Base-by-base conservation (phyloP, 352 stramenopile species). In the Aphanomyces invadans region DNA sequence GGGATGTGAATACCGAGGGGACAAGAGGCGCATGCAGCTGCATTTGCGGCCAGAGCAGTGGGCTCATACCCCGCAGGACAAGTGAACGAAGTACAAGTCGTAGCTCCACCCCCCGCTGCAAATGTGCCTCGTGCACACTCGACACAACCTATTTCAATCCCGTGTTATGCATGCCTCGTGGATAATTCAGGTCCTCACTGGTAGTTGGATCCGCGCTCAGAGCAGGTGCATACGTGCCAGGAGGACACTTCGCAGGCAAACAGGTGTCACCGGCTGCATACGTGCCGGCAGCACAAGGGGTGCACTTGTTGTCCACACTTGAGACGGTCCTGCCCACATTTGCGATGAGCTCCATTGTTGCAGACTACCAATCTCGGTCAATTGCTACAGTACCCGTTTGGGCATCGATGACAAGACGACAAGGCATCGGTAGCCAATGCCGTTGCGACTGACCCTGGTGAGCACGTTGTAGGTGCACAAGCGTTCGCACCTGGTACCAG, bases 81-180 rank as follows among this genome's bases (percentile, higher is more conserved):
- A n/a, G 44, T 52, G 23, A 52, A 52, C 44, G 44, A 52, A n/a
- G 44, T 52, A 25, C 44, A 52, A 9, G 44, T 52, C 12, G 44
- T 4, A 5, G 44, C 44, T n/a, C 4, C 44, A 52, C 44, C 12
- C 12, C 44, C 44, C 5, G 44, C 12, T 25, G 44, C 12, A 25
- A 52, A 52, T 19, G 44, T 26, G 12, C 44, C 44, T n/a, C 44
- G 44, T 9, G 44, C 44, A 25, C 44, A 52, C 44, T n/a, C 12
- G 44, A 52, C 44, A 25, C 44, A 52, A 23, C 44, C 44, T 52
- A 52, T 7, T 42, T 42, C 15, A 15, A 42, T 42, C 15, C 15
- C 7, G 36, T 42, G 36, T 15, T 15, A 42, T 25, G 7, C 44
- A 52, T 25, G 19, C 21, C 44, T n/a, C 44, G 12, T 9, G 23